Conservation (phyloP, 169 alveolate species). For the Babesia ovis region DNA sequence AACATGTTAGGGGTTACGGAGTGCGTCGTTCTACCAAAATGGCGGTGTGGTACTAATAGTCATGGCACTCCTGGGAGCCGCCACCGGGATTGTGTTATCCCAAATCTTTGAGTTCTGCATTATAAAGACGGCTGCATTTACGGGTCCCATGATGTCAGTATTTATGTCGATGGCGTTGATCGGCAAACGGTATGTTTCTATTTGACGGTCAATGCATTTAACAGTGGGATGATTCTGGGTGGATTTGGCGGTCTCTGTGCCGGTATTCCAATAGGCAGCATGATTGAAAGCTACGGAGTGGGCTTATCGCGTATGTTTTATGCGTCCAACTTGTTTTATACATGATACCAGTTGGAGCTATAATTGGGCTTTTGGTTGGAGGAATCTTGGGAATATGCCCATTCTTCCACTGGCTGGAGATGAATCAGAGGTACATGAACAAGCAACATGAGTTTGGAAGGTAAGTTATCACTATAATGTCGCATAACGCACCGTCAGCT, state of each 20-base stretch:
- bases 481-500: conserved; percentile 6
- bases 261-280: conserved; percentile 41
- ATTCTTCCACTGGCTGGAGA: conserved; percentile 41
- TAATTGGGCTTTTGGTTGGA: conserved; percentile 37
- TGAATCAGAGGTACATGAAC: conserved; percentile 57
- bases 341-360: conserved; percentile 31
- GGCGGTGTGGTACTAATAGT: conserved; percentile 46
- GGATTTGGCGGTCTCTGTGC: conserved; percentile 49
- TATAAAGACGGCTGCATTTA: conserved; percentile 9
- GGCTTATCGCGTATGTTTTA: conserved; percentile 43
- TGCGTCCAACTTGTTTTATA: not conserved
- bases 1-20: conserved; percentile 55
- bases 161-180: conserved; percentile 38
- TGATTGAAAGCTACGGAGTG: conserved; percentile 13
- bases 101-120: not conserved
- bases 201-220: not conserved
- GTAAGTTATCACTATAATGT: not conserved
- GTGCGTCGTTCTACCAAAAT: conserved; percentile 38
- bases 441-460: conserved; percentile 39
- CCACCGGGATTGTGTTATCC: conserved; percentile 24
- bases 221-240: conserved; percentile 54
- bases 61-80: conserved; percentile 31
- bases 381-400: conserved; percentile 46
- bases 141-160: conserved; percentile 46
- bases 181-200: conserved; percentile 41